Evolutionary conservation across 1,284 basidiomycete species (phyloP), one percentile per base, ranked within the genome.

Genomic region (Ceratobasidium sp.): DNA sequence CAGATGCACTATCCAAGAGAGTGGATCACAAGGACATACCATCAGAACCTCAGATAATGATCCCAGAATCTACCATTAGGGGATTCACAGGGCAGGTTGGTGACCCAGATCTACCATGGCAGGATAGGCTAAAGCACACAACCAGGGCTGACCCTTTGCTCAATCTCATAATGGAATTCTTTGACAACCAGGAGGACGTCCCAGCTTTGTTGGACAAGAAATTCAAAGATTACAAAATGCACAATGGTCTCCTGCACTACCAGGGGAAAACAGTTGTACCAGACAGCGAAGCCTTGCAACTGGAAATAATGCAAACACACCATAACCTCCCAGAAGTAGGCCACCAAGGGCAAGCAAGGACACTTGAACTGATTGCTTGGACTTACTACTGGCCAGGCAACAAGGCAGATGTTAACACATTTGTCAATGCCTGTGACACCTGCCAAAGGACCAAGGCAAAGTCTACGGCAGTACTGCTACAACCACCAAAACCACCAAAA

Each of bases 291-390:
- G n/a, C n/a, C n/a, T n/a, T n/a, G n/a, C n/a, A n/a, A n/a, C n/a
- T n/a, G n/a, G n/a, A n/a, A n/a, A n/a, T 83, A 6, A 54, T 83
- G 4, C 24, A 74, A 22, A 14, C 74, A 0, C 76, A 82, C 71
- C 82, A 86, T 72, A 81, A 86, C 63, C 69, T 80, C 0, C 19
- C 22, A 1, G 44, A 79, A 0, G 75, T 76, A 1, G 83, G 87
- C 2, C 87, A 89, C 76, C 84, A 81, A 0, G 87, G 88, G 0
- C 73, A 78, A 1, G 77, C 71, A 0, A 85, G 83, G 73, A 88
- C 84, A 0, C 48, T 79, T 0, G 60, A 75, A 24, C 47, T 73
- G n/a, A 59, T 78, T 0, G 19, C 54, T 0, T 24, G 74, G 1
- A 57, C 77, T 54, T 79, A 75, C 64, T 77, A 57, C 64, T 80